A percentile compares a stretch with the other conserved stretches of the same genome.
Evolutionary conservation across 495 filamentous ascomycete genomes (phyloP).

Genomic region (Pyrenula massariospora): DNA sequence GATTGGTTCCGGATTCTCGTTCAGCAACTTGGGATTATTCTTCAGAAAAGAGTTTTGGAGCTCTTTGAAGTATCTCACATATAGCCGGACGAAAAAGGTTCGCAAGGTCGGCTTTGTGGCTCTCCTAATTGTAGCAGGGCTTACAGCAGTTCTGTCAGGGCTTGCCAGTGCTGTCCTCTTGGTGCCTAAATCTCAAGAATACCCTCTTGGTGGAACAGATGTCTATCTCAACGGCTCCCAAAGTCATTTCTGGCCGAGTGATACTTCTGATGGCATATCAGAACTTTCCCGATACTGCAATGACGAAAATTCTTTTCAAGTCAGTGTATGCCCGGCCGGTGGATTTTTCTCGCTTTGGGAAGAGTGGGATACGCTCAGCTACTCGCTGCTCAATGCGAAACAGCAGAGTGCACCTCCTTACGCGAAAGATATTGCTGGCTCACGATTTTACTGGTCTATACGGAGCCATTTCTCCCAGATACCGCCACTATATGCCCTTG

Average conservation of each 20-base stretch:
- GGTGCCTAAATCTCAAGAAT: constrained; percentile 8
- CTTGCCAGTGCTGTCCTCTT: constrained; percentile 11
- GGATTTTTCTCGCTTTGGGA: constrained; percentile 7
- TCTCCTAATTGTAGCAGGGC: constrained; percentile 2
- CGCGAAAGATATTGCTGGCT: constrained; percentile 8
- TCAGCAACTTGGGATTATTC: constrained; percentile 10
- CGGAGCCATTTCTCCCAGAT: constrained; percentile 4
- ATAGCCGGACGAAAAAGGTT: background rate
- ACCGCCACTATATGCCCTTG: constrained; percentile 5
- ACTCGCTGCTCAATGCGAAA: background rate
- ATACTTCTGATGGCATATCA: constrained; percentile 1
- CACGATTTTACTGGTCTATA: constrained; percentile 6
- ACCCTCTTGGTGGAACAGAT: constrained; percentile 6
- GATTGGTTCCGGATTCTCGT: constrained; percentile 6
- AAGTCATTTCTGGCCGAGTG: constrained; percentile 7
- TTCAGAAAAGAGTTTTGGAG: constrained; percentile 7
- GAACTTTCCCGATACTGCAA: constrained; percentile 2
- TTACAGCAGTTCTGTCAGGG: constrained; percentile 6
- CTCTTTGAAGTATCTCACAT: constrained; percentile 2
- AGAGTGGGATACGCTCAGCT: constrained; percentile 5
- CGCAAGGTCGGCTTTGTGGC: constrained; percentile 2
- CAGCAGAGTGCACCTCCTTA: constrained; percentile 4
- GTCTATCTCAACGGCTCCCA: constrained; percentile 9
- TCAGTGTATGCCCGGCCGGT: constrained; percentile 9
- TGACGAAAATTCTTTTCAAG: background rate